Conservation (phyloP, 2,329 filamentous ascomycete genomes). For the Xenoacremonium recifei region DNA sequence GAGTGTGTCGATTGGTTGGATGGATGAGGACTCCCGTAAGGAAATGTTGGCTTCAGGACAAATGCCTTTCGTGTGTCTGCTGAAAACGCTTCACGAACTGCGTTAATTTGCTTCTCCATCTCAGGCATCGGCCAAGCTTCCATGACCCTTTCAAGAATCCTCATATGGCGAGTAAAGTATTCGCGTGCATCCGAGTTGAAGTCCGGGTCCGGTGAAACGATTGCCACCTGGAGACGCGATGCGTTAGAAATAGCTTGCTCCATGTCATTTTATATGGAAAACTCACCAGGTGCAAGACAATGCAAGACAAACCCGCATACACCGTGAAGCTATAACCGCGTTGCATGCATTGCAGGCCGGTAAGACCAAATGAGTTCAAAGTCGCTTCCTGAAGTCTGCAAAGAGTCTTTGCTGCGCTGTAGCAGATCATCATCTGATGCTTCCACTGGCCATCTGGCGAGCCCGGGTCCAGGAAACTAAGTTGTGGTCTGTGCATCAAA, state of each 20-base stretch:
- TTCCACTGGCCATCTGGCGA: slow-evolving; percentile 75
- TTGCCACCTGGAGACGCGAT: slow-evolving; percentile 65
- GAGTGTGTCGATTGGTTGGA: slow-evolving; percentile 60
- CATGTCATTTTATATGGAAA: too few species aligned
- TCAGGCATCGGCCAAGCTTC: slow-evolving; percentile 84
- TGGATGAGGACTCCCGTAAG: slow-evolving; percentile 75
- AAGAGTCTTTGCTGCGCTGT: slow-evolving; percentile 78
- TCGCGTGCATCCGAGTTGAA: slow-evolving; percentile 81
- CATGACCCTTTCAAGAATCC: slow-evolving; percentile 83
- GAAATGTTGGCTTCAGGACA: slow-evolving; percentile 83
- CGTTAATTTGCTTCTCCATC: slow-evolving; percentile 85
- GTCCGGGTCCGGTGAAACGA: slow-evolving; percentile 89
- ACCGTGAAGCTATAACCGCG: slow-evolving; percentile 93
- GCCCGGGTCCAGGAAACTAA: slow-evolving; percentile 75
- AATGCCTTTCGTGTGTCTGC: slow-evolving; percentile 82
- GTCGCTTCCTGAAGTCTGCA: slow-evolving; percentile 87
- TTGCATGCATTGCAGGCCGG: slow-evolving; percentile 86
- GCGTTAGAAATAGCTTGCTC: neutral
- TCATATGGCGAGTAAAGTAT: slow-evolving; percentile 92
- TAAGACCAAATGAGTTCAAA: slow-evolving; percentile 71
- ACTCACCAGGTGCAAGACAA: slow-evolving; percentile 88
- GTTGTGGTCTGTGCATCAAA: slow-evolving; percentile 82
- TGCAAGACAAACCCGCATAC: slow-evolving; percentile 88
- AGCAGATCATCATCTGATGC: slow-evolving; percentile 82
- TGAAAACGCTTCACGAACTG: slow-evolving; percentile 86